phyloP scores from a whole-genome alignment of 1,284 basidiomycete species.

The Butyriboletus regius region DNA sequence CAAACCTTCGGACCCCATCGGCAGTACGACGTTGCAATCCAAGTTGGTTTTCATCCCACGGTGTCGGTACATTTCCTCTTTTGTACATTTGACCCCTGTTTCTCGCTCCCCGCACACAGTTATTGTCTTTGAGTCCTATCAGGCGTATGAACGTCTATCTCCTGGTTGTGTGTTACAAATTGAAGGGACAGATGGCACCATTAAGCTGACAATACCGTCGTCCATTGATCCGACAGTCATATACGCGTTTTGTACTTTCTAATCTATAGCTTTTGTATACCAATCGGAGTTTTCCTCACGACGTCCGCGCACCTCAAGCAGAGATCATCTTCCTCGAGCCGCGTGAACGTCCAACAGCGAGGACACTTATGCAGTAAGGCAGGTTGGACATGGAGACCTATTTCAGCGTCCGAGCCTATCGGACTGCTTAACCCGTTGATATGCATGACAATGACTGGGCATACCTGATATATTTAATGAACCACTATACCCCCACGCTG shows the following conservation, averaged over 20 bases:
- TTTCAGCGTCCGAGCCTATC: conserved; percentile 13
- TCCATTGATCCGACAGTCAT: no score
- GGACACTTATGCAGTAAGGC: conserved; percentile 26
- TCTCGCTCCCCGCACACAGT: no score
- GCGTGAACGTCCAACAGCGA: conserved; percentile 32
- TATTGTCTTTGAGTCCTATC: no score
- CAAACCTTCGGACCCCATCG: conserved; percentile 50
- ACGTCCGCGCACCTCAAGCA: conserved; percentile 26
- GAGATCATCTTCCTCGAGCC: conserved; percentile 20
- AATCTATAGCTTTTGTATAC: background rate
- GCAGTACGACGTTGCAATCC: conserved; percentile 3
- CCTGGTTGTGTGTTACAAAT: background rate
- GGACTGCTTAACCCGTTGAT: background rate
- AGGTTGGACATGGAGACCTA: conserved; percentile 21
- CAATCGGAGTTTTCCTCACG: conserved; percentile 12
- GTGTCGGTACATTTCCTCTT: background rate
- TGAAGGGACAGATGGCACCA: background rate
- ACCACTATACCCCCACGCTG: conserved; percentile 45
- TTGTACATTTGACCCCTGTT: conserved; percentile 9
- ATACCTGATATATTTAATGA: conserved; percentile 42
- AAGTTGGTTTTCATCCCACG: background rate
- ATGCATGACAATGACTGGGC: conserved; percentile 1
- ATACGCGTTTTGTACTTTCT: background rate
- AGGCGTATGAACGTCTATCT: background rate
- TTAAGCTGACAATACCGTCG: no score